Conservation (phyloP, 2,329 filamentous ascomycete genomes). For the Diaporthe sp. region DNA sequence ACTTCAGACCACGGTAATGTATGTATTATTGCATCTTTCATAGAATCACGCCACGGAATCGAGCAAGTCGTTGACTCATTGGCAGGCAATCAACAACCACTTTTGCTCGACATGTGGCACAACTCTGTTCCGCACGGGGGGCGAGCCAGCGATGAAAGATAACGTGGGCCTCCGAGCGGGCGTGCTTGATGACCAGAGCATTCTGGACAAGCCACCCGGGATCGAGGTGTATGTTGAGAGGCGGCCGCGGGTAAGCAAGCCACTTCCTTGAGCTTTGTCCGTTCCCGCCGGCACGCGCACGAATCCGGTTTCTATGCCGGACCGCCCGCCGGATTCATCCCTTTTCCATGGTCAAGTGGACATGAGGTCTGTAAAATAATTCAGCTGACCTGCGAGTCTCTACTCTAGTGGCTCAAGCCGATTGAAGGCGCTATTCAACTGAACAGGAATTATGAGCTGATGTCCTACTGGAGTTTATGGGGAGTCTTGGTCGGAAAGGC, state of each 20-base stretch:
- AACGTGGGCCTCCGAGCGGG: not conserved
- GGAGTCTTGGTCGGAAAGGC: not conserved
- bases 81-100: not conserved
- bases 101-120: conserved; percentile 6
- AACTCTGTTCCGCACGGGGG: not conserved
- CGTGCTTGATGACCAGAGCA: not conserved
- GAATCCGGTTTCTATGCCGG: not conserved
- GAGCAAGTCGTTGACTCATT: not conserved
- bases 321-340: not conserved
- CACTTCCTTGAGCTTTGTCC: not conserved
- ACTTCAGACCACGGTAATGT: no score
- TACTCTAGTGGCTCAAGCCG: not conserved
- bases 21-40: no score
- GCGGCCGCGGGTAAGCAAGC: not conserved
- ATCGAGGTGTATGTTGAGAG: not conserved
- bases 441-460: not conserved
- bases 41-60: no score
- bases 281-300: not conserved
- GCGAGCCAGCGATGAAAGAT: conserved; percentile 1
- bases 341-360: not conserved
- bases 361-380: not conserved
- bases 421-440: not conserved
- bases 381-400: not conserved
- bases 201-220: not conserved
- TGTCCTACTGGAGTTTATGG: not conserved